These are phyloP conservation scores for Pyrus betulifolia DNA, from an alignment of 306 rosid species.

Conservation along the genomic window DNA sequence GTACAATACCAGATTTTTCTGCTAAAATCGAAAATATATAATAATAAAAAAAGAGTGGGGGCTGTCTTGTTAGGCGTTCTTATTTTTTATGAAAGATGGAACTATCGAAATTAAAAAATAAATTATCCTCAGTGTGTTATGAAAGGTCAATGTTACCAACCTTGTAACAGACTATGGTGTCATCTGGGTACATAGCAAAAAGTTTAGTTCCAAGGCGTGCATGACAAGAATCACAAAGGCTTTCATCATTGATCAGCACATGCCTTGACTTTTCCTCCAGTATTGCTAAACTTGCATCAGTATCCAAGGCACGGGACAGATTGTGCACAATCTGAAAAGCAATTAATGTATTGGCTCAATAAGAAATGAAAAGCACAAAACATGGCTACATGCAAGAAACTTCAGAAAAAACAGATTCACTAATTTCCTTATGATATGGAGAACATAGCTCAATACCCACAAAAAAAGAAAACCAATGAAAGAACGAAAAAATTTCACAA, in stretches of 20 bases:
- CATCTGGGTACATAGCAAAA: constrained; percentile 99
- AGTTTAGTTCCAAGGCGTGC: constrained; percentile 96
- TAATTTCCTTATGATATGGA: not conserved
- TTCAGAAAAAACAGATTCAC: not conserved
- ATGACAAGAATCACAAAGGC: constrained; percentile 91
- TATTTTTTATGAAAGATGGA: not conserved
- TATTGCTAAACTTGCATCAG: constrained; percentile 87
- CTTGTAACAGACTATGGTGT: constrained; percentile 89
- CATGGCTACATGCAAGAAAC: not conserved
- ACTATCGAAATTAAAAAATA: not conserved
- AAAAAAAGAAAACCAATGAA: not conserved
- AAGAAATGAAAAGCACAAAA: not conserved
- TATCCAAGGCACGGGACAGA: constrained; percentile 79
- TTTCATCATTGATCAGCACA: constrained; percentile 90
- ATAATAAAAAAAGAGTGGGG: too few relatives aligned
- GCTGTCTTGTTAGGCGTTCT: too few relatives aligned
- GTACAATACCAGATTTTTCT: not conserved
- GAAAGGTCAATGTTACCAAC: constrained; percentile 34
- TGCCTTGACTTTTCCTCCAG: constrained; percentile 93
- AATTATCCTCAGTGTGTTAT: not conserved
- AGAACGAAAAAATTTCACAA: not conserved
- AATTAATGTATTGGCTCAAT: constrained; percentile 3
- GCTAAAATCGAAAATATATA: not conserved
- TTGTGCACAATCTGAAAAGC: constrained; percentile 69
- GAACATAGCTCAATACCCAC: not conserved